Percentiles rank a stretch among this genome's conserved stretches.
Evolutionary conservation across 108 stramenopile species (phyloP).

Genomic region (Skeletonema potamos): DNA sequence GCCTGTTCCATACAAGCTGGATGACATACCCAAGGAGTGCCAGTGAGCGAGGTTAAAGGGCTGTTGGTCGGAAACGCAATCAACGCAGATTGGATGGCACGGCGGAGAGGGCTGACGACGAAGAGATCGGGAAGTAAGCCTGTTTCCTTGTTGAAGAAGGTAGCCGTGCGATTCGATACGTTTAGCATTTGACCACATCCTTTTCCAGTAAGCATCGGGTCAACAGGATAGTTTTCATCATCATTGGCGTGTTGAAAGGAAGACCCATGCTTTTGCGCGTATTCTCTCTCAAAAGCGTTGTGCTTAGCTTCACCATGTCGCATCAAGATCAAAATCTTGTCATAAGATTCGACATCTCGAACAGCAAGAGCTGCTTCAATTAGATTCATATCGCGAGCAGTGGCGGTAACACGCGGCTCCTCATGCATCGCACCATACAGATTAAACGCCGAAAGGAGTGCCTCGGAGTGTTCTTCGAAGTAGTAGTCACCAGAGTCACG

Average conservation of each 20-base stretch:
- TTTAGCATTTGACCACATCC: slow-evolving; percentile 48
- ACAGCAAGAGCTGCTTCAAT: slow-evolving; percentile 35
- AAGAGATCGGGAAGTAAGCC: slow-evolving; percentile 44
- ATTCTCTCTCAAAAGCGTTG: slow-evolving; percentile 42
- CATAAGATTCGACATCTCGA: slow-evolving; percentile 37
- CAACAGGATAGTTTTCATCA: slow-evolving; percentile 40
- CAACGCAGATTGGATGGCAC: slow-evolving; percentile 45
- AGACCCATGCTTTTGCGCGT: slow-evolving; percentile 19
- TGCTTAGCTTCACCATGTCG: slow-evolving; percentile 48
- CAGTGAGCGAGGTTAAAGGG: slow-evolving; percentile 17
- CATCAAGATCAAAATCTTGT: slow-evolving; percentile 46
- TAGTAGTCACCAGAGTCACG: slow-evolving; percentile 49
- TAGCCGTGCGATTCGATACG: slow-evolving; percentile 39
- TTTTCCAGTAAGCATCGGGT: slow-evolving; percentile 46
- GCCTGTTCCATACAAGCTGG: slow-evolving; percentile 41
- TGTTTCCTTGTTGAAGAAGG: slow-evolving; percentile 45
- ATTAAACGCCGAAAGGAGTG: slow-evolving; percentile 22
- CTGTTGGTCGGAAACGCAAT: slow-evolving; percentile 41
- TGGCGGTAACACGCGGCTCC: slow-evolving; percentile 10
- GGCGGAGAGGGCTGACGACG: slow-evolving; percentile 45
- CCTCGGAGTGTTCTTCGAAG: slow-evolving; percentile 44
- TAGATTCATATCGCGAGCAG: slow-evolving; percentile 36
- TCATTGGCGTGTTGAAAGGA: slow-evolving; percentile 38
- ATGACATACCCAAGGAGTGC: slow-evolving; percentile 45
- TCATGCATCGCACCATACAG: slow-evolving; percentile 10